These are phyloP conservation scores for Rostrohypoxylon terebratum DNA, from an alignment of 495 filamentous ascomycete genomes.

Conservation along the genomic window DNA sequence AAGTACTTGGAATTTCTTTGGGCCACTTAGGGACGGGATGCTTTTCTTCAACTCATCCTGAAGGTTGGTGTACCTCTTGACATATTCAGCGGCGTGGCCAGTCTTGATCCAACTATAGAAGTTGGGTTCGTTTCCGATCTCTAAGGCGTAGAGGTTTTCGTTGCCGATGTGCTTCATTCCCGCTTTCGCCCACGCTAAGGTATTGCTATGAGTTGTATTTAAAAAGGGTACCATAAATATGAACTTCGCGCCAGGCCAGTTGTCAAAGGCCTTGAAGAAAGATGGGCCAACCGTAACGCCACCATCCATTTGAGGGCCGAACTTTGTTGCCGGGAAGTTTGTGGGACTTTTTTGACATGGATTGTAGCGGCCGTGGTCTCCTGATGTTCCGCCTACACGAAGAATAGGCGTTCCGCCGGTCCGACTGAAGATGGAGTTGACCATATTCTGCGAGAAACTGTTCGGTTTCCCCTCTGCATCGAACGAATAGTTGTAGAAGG, in stretches of 20 bases:
- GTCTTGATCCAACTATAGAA: constrained; percentile 25
- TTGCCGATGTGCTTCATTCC: constrained; percentile 10
- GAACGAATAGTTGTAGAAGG: constrained; percentile 17
- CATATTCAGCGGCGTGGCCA: constrained; percentile 16
- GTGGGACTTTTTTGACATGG: constrained; percentile 18
- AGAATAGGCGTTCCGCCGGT: constrained; percentile 28
- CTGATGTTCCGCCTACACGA: constrained; percentile 25
- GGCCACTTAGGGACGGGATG: constrained; percentile 12
- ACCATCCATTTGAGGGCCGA: constrained; percentile 1
- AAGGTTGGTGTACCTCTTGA: constrained; percentile 24
- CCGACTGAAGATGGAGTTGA: constrained; percentile 14
- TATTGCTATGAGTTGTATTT: constrained; percentile 15
- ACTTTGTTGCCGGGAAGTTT: constrained; percentile 28
- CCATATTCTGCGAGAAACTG: constrained; percentile 13
- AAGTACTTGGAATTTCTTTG: constrained; percentile 35
- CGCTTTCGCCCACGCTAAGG: constrained; percentile 16
- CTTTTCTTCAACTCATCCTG: constrained; percentile 12
- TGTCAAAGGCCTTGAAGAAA: constrained; percentile 19
- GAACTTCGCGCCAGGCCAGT: constrained; percentile 17
- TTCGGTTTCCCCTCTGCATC: constrained; percentile 15
- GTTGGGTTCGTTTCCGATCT: constrained; percentile 32
- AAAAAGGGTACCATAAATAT: constrained; percentile 4
- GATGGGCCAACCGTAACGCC: constrained; percentile 18
- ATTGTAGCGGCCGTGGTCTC: constrained; percentile 17
- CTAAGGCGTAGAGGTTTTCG: constrained; percentile 19